phyloP scores from a whole-genome alignment of 2,329 filamentous ascomycete species.

The Dactylellina cionopaga region DNA sequence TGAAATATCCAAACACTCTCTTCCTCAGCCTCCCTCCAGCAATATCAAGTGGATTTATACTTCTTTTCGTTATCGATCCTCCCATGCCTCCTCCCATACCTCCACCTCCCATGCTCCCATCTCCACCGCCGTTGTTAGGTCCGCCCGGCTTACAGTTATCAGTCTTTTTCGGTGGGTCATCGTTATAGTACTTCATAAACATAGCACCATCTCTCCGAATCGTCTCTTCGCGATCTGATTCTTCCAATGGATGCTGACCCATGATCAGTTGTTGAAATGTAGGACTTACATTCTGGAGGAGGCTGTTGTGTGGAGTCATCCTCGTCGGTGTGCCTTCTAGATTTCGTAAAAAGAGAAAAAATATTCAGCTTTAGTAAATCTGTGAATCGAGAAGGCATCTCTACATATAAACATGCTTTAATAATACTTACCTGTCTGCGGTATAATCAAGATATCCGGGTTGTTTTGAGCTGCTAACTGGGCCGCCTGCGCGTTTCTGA shows the following conservation, averaged over 20 bases:
- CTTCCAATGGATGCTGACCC: constrained; percentile 21
- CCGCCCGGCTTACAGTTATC: background rate
- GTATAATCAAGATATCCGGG: background rate
- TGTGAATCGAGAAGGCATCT: too few relatives aligned
- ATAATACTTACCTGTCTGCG: constrained; percentile 8
- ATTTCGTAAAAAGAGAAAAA: too few relatives aligned
- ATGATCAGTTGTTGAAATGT: background rate
- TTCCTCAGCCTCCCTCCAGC: constrained; percentile 34
- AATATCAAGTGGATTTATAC: constrained; percentile 18
- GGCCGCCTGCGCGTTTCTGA: too few relatives aligned
- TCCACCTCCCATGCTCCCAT: constrained; percentile 3
- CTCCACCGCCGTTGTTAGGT: background rate
- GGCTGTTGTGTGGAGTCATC: background rate
- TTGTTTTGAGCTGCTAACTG: too few relatives aligned
- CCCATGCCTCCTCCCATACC: constrained; percentile 1
- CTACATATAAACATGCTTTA: too few relatives aligned
- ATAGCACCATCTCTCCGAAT: constrained; percentile 8
- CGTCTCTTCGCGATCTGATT: constrained; percentile 18
- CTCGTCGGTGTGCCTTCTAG: too few relatives aligned
- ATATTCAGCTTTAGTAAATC: too few relatives aligned
- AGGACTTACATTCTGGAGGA: constrained; percentile 1
- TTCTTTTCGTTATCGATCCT: constrained; percentile 9
- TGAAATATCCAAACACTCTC: constrained; percentile 21
- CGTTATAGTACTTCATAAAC: constrained; percentile 10
- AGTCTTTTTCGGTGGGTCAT: background rate